Conservation (phyloP, 1,139 yeast species). For the Ogataea hybrid region DNA sequence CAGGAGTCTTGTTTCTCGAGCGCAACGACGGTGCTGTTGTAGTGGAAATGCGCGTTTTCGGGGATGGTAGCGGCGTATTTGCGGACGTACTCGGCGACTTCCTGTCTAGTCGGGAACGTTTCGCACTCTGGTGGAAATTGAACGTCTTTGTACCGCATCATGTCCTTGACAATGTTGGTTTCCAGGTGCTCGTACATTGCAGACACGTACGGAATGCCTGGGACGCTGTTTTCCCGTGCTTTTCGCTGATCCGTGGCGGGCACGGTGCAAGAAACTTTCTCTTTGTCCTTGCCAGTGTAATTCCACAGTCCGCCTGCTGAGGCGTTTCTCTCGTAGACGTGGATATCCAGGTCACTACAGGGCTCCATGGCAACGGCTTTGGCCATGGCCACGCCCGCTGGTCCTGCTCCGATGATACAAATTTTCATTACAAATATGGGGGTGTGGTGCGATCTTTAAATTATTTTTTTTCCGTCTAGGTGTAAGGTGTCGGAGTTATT, state of each 20-base stretch:
- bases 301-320: conserved; percentile 50
- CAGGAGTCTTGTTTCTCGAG: conserved; percentile 27
- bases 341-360: conserved; percentile 27
- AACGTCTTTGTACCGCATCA: conserved; percentile 43
- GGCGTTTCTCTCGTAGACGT: conserved; percentile 41
- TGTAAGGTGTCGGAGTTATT: conserved; percentile 5
- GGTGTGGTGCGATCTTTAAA: conserved; percentile 6
- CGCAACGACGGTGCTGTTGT: conserved; percentile 30
- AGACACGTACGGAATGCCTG: conserved; percentile 35
- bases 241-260: conserved; percentile 29
- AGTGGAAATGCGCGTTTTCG: conserved; percentile 28
- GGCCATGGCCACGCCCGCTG: conserved; percentile 49
- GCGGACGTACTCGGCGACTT: conserved; percentile 40
- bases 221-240: conserved; percentile 18
- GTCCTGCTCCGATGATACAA: conserved; percentile 54
- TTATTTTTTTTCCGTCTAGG: not conserved
- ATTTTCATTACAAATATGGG: conserved; percentile 18
- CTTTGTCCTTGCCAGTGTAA: conserved; percentile 34
- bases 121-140: conserved; percentile 36
- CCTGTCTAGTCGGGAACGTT: conserved; percentile 39
- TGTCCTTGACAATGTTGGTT: conserved; percentile 42
- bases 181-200: conserved; percentile 49
- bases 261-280: conserved; percentile 23
- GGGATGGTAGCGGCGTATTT: conserved; percentile 38
- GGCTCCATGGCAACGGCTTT: conserved; percentile 46